phyloP scores from a whole-genome alignment of 1,284 basidiomycete genomes.

The Moesziomyces sp. region DNA sequence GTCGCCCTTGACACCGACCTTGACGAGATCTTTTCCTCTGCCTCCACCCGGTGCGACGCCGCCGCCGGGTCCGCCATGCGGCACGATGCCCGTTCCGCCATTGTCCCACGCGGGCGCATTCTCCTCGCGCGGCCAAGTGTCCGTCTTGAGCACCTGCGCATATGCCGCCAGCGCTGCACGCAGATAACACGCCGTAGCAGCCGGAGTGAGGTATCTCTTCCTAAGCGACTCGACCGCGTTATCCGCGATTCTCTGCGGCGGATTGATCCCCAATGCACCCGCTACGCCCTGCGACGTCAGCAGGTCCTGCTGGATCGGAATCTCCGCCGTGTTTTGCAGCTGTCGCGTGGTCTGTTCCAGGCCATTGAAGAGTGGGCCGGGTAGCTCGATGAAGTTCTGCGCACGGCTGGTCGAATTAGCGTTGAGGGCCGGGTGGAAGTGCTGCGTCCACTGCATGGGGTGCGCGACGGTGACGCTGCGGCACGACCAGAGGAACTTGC shows the following conservation, averaged over 20 bases:
- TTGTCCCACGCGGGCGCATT: conserved; percentile 27
- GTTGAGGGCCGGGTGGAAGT: conserved; percentile 57
- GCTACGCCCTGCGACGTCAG: background rate
- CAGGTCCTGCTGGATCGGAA: conserved; percentile 3
- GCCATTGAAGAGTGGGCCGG: conserved; percentile 37
- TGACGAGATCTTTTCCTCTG: conserved; percentile 39
- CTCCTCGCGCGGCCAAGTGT: conserved; percentile 36
- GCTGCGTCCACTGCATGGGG: conserved; percentile 57
- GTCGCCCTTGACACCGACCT: conserved; percentile 43
- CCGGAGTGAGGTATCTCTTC: conserved; percentile 50
- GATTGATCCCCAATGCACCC: conserved; percentile 12
- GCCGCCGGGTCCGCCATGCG: conserved; percentile 28
- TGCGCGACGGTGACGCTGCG: conserved; percentile 47
- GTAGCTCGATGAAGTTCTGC: conserved; percentile 48
- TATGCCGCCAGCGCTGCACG: conserved; percentile 46
- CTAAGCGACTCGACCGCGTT: conserved; percentile 40
- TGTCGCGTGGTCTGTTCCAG: conserved; percentile 27
- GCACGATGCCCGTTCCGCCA: conserved; percentile 21
- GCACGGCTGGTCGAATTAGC: conserved; percentile 8
- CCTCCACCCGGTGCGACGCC: conserved; percentile 39
- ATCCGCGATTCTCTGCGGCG: conserved; percentile 40
- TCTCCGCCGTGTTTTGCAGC: conserved; percentile 13
- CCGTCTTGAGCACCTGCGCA: conserved; percentile 17
- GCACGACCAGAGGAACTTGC: conserved; percentile 51
- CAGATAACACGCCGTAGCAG: conserved; percentile 51